Percentiles rank a stretch among this genome's conserved stretches.
These are phyloP conservation scores for Phytomonas sp. DNA, from an alignment of 208 protist species.

Conservation along the genomic window DNA sequence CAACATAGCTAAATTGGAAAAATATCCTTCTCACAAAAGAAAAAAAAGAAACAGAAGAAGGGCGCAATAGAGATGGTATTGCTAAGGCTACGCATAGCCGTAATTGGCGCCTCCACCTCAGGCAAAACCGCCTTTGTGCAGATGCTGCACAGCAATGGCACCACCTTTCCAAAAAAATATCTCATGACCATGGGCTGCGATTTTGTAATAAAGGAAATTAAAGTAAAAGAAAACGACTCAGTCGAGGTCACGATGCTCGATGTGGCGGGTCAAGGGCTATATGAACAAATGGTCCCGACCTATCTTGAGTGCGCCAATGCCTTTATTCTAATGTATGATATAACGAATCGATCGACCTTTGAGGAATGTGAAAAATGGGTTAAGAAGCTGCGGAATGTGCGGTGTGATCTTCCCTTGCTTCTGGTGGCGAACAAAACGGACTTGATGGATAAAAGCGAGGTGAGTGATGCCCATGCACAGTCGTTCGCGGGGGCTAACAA, in stretches of 20 bases:
- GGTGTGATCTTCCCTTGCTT: slow-evolving; percentile 63
- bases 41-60: slow-evolving; percentile 9
- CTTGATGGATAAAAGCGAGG: slow-evolving; percentile 77
- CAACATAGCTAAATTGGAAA: slow-evolving; percentile 9
- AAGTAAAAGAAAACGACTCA: slow-evolving; percentile 62
- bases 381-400: slow-evolving; percentile 29
- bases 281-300: slow-evolving; percentile 60
- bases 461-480: slow-evolving; percentile 80
- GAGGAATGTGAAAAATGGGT: slow-evolving; percentile 83
- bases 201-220: slow-evolving; percentile 84
- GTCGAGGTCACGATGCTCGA: slow-evolving; percentile 87
- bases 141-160: slow-evolving; percentile 86
- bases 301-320: slow-evolving; percentile 57
- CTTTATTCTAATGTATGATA: slow-evolving; percentile 88
- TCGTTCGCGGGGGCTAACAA: slow-evolving; percentile 62
- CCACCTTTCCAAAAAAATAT: slow-evolving; percentile 86
- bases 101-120: slow-evolving; percentile 83
- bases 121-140: slow-evolving; percentile 89
- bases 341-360: slow-evolving; percentile 86
- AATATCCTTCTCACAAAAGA: background rate
- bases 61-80: slow-evolving; percentile 64
- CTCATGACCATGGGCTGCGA: slow-evolving; percentile 91
- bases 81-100: slow-evolving; percentile 71
- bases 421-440: slow-evolving; percentile 88
- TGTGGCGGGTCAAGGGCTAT: slow-evolving; percentile 79